Base-by-base conservation (phyloP, 2,329 filamentous ascomycete species). In the Penicillium sp. region DNA sequence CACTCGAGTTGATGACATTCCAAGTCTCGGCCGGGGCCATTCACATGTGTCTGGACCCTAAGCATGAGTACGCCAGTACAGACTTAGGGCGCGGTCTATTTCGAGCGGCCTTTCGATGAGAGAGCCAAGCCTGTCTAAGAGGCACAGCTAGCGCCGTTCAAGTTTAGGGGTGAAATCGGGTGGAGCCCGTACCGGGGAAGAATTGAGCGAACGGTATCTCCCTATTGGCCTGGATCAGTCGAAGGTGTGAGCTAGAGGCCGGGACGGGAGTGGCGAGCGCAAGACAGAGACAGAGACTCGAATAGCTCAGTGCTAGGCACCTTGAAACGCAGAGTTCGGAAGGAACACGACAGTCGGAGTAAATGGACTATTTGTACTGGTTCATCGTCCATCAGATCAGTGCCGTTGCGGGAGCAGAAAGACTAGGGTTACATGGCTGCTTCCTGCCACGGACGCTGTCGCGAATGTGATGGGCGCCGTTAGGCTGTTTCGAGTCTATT, bases 401-500 rank as follows among this genome's bases (percentile, higher is more conserved):
- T 8, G 5, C 23, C 24, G 6, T 26, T 44, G 37, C n/a, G n/a
- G n/a, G n/a, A n/a, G n/a, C n/a, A n/a, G n/a, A n/a, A n/a, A 40
- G 40, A 39, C 10, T 26, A 24, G 24, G 24, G 24, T 26, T 26
- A 26, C 24, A 26, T 9, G 24, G 24, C 24, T 26, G 24, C 24
- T 9, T 26, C 24, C 24, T 26, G 24, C 24, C 24, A 26, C 24
- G 14, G 20, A 26, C 29, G 18, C 3, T 18, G 29, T 34, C 29
- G 27, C 39, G 20, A 40, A 40, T 45, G 49, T 47, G 55, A 54
- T 55, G 51, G 56, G 50, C 53, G 53, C 64, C 60, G 63, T 69
- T 69, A 67, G 66, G 54, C 50, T 65, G 67, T 69, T 69, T 69
- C 66, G 62, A 63, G 63, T 68, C 67, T 62, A 68, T 67, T 66